These are phyloP conservation scores for Phylloporus sp. DNA, from an alignment of 768 basidiomycete genomes.

Conservation along the genomic window DNA sequence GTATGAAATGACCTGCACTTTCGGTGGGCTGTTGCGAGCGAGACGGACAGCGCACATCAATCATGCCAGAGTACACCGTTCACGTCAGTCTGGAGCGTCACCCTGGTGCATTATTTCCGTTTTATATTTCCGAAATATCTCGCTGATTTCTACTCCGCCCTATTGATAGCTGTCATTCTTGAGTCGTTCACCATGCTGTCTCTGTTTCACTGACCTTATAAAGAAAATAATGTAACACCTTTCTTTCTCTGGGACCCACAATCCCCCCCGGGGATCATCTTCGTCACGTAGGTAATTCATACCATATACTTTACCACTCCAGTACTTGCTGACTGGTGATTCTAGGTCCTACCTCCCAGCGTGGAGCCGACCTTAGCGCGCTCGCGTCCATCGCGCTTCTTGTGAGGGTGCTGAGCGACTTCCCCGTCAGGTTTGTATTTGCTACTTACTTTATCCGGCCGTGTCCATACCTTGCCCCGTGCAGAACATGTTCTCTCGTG, in stretches of 20 bases:
- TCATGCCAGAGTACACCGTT: constrained; percentile 5
- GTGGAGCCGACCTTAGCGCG: constrained; percentile 47
- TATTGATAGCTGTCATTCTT: constrained; percentile 26
- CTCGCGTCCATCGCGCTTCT: constrained; percentile 75
- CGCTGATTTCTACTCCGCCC: constrained; percentile 23
- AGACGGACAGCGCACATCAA: constrained; percentile 7
- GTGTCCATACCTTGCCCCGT: constrained; percentile 11
- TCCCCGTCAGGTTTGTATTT: constrained; percentile 46
- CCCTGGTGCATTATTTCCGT: constrained; percentile 21
- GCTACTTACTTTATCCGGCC: background rate
- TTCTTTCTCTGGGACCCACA: constrained; percentile 31
- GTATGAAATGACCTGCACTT: constrained; percentile 10
- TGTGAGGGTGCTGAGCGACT: constrained; percentile 54
- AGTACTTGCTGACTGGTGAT: constrained; percentile 9
- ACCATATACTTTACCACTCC: constrained; percentile 15
- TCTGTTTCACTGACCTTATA: constrained; percentile 26
- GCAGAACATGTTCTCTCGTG: constrained; percentile 33
- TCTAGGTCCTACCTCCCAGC: constrained; percentile 37
- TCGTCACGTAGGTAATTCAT: constrained; percentile 29
- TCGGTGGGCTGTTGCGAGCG: background rate
- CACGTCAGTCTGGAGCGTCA: constrained; percentile 14
- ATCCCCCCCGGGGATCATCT: constrained; percentile 28
- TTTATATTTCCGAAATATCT: constrained; percentile 19
- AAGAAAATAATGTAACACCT: constrained; percentile 20
- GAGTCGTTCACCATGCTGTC: constrained; percentile 14